Base-by-base conservation (phyloP, 176 grass and related monocot species). In the Luzula sylvatica region DNA sequence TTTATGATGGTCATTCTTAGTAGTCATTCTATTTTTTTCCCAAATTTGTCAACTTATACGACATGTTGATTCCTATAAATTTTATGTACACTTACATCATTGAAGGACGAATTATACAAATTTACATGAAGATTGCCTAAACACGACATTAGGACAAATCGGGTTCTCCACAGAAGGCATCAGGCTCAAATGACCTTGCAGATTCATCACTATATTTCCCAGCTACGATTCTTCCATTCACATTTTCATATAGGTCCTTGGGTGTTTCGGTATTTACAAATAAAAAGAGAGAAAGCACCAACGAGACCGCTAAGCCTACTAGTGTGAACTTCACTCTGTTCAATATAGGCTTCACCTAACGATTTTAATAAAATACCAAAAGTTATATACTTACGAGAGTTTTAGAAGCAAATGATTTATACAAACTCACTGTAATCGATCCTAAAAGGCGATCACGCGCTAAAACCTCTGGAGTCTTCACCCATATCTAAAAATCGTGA, bases 401-500 rank as follows among this genome's bases (percentile, higher is more conserved):
- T n/a, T n/a, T n/a, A n/a, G n/a, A n/a, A n/a, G n/a, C n/a, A n/a
- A n/a, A 17, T 51, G n/a, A 22, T 22, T 51, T 19, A 19, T 51
- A 17, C 12, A 53, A 53, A 66, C 85, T 86, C 76, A 89, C 90
- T 65, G 90, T 88, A 75, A 89, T 89, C 60, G 90, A 89, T 52
- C 84, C 90, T 52, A 96, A 55, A 77, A 96, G 85, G 16, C 81
- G 78, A 77, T 96, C 92, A 32, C 78, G 92, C 63, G 92, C 85
- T 73, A 96, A 60, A 53, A 89, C 81, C 81, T 96, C 92, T 28
- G 85, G 92, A 3, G 85, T 96, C 71, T 89, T 86, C 68, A 96
- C 85, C 92, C 92, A 89, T 80, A 89, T 89, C 85, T 96, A 77
- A n/a, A 45, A 71, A 65, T 15, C 1, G 9, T 35, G 0, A 35